These are phyloP conservation scores for Wickerhamomyces sp. DNA, from an alignment of 1,139 yeast species.

Conservation along the genomic window DNA sequence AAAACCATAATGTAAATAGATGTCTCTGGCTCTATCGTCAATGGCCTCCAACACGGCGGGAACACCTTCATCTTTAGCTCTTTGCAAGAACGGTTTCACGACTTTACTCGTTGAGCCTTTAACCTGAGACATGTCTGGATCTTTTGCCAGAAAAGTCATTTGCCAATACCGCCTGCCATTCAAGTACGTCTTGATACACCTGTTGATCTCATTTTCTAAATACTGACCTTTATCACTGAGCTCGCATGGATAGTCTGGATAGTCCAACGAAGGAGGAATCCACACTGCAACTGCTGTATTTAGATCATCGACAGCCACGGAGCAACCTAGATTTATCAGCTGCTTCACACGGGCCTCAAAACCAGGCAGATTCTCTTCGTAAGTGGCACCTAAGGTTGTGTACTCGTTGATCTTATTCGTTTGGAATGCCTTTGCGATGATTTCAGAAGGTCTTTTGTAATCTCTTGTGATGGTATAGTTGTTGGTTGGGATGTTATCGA, in stretches of 20 bases:
- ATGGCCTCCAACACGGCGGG: slow-evolving; percentile 31
- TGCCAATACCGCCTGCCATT: slow-evolving; percentile 7
- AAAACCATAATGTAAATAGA: slow-evolving; percentile 31
- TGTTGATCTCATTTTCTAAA: slow-evolving; percentile 8
- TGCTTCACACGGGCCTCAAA: slow-evolving; percentile 12
- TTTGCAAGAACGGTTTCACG: slow-evolving; percentile 17
- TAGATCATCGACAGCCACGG: slow-evolving; percentile 4
- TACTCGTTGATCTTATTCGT: slow-evolving; percentile 14
- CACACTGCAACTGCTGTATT: slow-evolving; percentile 6
- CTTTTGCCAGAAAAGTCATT: slow-evolving; percentile 8
- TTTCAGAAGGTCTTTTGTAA: slow-evolving; percentile 8
- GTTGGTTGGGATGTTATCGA: background rate
- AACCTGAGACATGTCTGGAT: slow-evolving; percentile 4
- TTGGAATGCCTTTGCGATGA: slow-evolving; percentile 17
- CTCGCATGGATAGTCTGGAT: slow-evolving; percentile 9
- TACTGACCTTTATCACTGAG: slow-evolving; percentile 8
- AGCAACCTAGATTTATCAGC: slow-evolving; percentile 4
- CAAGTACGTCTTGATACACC: slow-evolving; percentile 3
- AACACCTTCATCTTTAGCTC: slow-evolving; percentile 26
- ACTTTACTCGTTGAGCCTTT: slow-evolving; percentile 14
- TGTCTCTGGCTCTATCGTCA: slow-evolving; percentile 26
- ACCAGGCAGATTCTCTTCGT: slow-evolving; percentile 12
- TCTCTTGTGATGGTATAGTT: slow-evolving; percentile 7
- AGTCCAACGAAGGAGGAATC: slow-evolving; percentile 7
- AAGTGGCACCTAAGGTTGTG: slow-evolving; percentile 7